These are phyloP conservation scores for Botryotinia calthae DNA, from an alignment of 2,329 filamentous ascomycete species.

Conservation along the genomic window DNA sequence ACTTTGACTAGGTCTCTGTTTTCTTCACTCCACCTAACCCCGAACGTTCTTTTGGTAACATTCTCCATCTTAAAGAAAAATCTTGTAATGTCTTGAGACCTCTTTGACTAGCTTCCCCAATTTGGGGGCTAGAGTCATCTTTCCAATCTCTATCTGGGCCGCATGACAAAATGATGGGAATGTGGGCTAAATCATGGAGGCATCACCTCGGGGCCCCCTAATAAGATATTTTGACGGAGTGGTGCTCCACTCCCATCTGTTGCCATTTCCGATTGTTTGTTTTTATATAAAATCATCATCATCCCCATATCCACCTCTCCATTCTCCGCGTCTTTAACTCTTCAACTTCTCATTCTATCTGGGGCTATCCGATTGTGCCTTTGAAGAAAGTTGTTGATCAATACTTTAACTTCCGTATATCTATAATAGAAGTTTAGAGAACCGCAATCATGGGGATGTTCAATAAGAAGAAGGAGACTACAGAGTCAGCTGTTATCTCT, in stretches of 20 bases:
- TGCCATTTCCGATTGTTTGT: not conserved
- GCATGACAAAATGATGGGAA: constrained; percentile 10
- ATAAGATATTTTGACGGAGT: not conserved
- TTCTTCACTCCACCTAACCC: not conserved
- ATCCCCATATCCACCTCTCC: constrained; percentile 2
- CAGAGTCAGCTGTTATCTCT: constrained; percentile 9
- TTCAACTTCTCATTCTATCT: not conserved
- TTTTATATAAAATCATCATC: not conserved
- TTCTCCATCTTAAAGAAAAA: constrained; percentile 14
- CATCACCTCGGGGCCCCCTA: constrained; percentile 5
- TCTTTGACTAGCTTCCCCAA: constrained; percentile 3
- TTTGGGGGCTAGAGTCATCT: not conserved
- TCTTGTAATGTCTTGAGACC: constrained; percentile 2
- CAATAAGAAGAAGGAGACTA: constrained; percentile 21
- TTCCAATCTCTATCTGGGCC: not conserved
- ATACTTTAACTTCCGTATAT: not conserved
- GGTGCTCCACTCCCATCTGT: not conserved
- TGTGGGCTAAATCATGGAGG: constrained; percentile 9
- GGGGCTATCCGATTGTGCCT: constrained; percentile 1
- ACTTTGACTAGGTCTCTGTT: not conserved
- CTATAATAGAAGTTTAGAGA: not conserved
- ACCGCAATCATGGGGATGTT: constrained; percentile 23
- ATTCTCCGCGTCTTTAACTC: constrained; percentile 7
- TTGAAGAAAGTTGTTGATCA: constrained; percentile 1
- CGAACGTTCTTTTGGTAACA: not conserved